Base-by-base conservation (phyloP, 164 flowering plant species). In the Vitis amurensis region DNA sequence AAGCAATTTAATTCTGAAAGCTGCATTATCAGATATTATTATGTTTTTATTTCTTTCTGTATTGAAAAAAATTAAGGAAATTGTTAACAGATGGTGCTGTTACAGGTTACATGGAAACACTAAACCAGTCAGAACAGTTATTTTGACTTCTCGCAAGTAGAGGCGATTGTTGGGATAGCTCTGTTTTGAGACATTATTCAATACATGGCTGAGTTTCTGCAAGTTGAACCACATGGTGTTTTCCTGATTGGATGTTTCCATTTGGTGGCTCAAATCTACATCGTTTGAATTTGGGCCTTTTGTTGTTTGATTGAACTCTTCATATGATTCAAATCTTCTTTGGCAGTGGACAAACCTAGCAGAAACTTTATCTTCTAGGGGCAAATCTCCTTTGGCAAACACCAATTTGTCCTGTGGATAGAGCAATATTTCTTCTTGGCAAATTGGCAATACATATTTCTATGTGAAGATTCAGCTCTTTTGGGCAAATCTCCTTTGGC, bases 401-500 rank as follows among this genome's bases (percentile, higher is more conserved):
- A 51, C 23, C 31, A 37, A 49, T 8, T 44, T 65, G 29, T n/a
- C 47, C 48, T 72, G 29, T 68, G 58, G 49, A 58, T 64, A 70
- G 66, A 16, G 14, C 49, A 23, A 31, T 59, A 55, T 47, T 63
- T 16, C 59, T 58, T 57, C 63, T 72, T 30, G 55, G 37, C 5
- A 2, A 51, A 53, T 55, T 69, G 73, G 75, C 63, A 69, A 50
- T 50, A 60, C 14, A 49, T 17, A 37, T 66, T 55, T 61, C 11
- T 15, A 7, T 61, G 44, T 51, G 30, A 62, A 55, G 61, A 44
- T 65, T 68, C 56, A 63, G 69, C 77, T 78, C 64, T 64, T 17
- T 57, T 60, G 88, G 88, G 82, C 77, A 83, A 81, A 87, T 88
- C 91, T 87, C 86, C 88, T 89, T 86, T 85, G 87, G 90, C 86